Percentiles rank a stretch among this genome's conserved stretches.
Evolutionary conservation across 768 basidiomycete species (phyloP).

Genomic region (Calocera cornea): DNA sequence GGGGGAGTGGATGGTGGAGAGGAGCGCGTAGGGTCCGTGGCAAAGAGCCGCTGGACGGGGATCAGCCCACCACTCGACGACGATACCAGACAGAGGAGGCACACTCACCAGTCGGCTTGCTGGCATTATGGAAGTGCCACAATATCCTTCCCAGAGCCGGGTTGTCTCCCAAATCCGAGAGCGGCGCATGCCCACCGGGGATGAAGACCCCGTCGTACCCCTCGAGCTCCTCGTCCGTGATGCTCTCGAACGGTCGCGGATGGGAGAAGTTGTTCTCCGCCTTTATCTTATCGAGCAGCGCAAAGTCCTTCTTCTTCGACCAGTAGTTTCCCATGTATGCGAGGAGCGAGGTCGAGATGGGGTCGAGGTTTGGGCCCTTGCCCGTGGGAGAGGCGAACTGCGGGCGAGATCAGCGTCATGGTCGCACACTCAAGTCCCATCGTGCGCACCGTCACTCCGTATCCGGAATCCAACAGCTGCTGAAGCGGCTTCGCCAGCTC

Average conservation of each 20-base stretch:
- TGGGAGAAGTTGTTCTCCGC: constrained; percentile 16
- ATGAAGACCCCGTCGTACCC: constrained; percentile 20
- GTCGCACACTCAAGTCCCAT: neutral
- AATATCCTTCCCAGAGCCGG: constrained; percentile 21
- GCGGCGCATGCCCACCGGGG: constrained; percentile 22
- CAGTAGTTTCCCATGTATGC: constrained; percentile 19
- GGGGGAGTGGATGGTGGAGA: constrained; percentile 19
- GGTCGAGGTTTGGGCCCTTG: constrained; percentile 18
- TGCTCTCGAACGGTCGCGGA: constrained; percentile 18
- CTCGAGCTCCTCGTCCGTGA: constrained; percentile 18
- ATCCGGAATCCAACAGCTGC: constrained; percentile 20
- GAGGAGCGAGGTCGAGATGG: constrained; percentile 16
- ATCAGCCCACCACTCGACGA: neutral
- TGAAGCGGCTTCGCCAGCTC: constrained; percentile 20
- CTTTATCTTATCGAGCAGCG: constrained; percentile 15
- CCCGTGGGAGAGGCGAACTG: constrained; percentile 19
- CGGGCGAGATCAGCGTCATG: neutral
- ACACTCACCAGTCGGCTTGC: constrained; percentile 18
- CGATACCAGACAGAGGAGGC: neutral
- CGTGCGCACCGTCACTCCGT: constrained; percentile 7
- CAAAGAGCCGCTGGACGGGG: constrained; percentile 11
- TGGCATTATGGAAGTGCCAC: constrained; percentile 17
- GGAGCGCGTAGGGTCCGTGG: constrained; percentile 20
- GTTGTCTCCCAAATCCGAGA: constrained; percentile 18
- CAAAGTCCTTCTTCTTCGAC: constrained; percentile 13